Percentiles rank a stretch among this genome's conserved stretches.
These are phyloP conservation scores for Sporisorium exsertum DNA, from an alignment of 1,284 basidiomycete species.

Conservation along the genomic window DNA sequence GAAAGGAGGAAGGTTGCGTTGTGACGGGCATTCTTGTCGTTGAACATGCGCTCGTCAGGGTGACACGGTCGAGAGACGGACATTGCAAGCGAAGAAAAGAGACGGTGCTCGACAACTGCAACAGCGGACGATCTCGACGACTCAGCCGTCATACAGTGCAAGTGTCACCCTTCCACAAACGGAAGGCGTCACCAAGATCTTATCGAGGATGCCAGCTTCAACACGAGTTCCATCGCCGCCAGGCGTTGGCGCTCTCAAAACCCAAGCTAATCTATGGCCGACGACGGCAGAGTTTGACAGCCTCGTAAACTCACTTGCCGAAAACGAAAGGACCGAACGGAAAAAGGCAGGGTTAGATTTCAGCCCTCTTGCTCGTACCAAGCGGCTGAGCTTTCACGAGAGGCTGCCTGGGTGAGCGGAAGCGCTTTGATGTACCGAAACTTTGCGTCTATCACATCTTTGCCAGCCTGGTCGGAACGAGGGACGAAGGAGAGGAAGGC, in stretches of 20 bases:
- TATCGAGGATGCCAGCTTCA: not conserved
- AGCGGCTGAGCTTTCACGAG: not conserved
- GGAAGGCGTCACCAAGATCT: not conserved
- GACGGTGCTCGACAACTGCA: too few species aligned
- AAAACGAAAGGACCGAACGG: not conserved
- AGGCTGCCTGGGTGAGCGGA: not conserved
- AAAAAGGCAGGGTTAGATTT: not conserved
- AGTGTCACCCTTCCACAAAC: not conserved
- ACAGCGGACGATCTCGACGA: too few species aligned
- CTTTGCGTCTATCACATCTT: too few species aligned
- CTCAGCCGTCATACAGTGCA: not conserved
- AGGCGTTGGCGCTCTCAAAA: not conserved
- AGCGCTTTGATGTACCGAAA: not conserved
- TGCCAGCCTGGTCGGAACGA: too few species aligned
- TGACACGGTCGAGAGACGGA: too few species aligned
- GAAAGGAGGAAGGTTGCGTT: not conserved
- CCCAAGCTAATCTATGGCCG: not conserved
- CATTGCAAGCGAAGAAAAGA: too few species aligned
- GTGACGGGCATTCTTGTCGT: not conserved
- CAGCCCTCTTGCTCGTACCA: not conserved
- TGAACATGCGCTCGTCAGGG: not conserved
- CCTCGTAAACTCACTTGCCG: too few species aligned
- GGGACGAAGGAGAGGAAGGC: too few species aligned
- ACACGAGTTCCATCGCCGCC: not conserved
- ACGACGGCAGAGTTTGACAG: not conserved